These are phyloP conservation scores for Phragmites australis DNA, from an alignment of 176 grass and related monocot genomes.

Conservation along the genomic window DNA sequence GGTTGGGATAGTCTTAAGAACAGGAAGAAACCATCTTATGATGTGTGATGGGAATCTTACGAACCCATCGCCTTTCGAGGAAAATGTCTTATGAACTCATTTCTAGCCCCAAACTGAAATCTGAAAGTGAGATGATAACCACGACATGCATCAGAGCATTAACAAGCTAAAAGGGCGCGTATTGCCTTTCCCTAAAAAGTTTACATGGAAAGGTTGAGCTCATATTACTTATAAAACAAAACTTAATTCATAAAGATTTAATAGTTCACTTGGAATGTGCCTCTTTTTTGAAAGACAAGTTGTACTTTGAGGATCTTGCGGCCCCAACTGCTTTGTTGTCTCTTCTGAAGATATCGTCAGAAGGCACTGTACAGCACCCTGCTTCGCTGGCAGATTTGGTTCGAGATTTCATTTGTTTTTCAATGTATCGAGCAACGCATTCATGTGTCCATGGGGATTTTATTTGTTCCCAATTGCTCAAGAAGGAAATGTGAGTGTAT, in stretches of 20 bases:
- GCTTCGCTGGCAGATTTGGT: not conserved
- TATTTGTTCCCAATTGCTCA: too few relatives aligned
- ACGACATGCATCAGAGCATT: constrained; percentile 10
- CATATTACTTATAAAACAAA: not conserved
- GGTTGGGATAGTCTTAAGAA: too few relatives aligned
- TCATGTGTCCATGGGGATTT: too few relatives aligned
- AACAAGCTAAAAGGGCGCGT: not conserved
- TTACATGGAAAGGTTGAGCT: not conserved
- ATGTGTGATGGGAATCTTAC: too few relatives aligned
- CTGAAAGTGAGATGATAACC: constrained; percentile 3
- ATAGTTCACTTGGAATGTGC: not conserved
- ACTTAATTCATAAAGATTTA: not conserved
- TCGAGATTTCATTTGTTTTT: not conserved
- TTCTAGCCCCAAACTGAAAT: too few relatives aligned
- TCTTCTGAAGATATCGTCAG: not conserved
- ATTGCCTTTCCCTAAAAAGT: not conserved
- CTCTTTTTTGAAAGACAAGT: not conserved
- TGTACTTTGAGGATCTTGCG: constrained; percentile 27
- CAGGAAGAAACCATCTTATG: too few relatives aligned
- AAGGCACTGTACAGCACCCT: not conserved
- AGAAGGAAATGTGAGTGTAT: not conserved
- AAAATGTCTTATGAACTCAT: too few relatives aligned
- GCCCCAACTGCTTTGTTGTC: not conserved
- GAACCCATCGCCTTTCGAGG: too few relatives aligned
- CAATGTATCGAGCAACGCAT: not conserved